Evolutionary conservation across 257 asterid species (phyloP).

Genomic region (Coffea eugenioides): DNA sequence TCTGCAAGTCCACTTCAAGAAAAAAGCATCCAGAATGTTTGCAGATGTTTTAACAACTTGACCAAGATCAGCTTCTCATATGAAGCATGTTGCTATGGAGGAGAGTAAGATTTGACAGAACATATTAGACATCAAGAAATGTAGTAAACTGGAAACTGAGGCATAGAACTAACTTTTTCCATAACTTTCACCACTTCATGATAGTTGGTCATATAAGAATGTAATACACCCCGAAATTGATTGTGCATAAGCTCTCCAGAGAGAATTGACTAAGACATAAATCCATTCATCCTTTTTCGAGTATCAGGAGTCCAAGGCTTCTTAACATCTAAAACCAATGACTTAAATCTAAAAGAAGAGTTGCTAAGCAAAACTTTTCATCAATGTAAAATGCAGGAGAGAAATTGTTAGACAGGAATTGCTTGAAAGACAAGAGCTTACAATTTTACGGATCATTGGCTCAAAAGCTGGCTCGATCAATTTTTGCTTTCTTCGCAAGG

Average conservation of each 20-base stretch:
- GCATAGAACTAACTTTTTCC: not conserved
- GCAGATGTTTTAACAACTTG: no score
- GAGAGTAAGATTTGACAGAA: not conserved
- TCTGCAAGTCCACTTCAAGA: not conserved
- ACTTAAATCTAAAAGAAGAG: not conserved
- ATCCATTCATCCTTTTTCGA: not conserved
- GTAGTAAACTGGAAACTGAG: not conserved
- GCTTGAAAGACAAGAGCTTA: conserved; percentile 39
- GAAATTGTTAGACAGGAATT: not conserved
- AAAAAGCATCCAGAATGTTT: not conserved
- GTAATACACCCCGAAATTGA: not conserved
- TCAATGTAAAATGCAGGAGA: not conserved
- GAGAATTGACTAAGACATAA: not conserved
- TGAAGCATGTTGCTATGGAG: not conserved
- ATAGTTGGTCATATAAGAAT: not conserved
- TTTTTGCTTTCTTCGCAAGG: conserved; percentile 54
- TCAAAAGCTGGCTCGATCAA: conserved; percentile 78
- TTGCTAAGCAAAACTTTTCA: not conserved
- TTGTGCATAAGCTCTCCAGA: not conserved
- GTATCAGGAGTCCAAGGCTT: not conserved
- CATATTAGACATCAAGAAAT: not conserved
- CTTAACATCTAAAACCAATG: not conserved
- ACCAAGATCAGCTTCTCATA: not conserved
- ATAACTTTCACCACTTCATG: not conserved
- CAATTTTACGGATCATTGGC: conserved; percentile 87